phyloP scores from a whole-genome alignment of 495 filamentous ascomycete species.

The Paragyromitra xinjiangensis region DNA sequence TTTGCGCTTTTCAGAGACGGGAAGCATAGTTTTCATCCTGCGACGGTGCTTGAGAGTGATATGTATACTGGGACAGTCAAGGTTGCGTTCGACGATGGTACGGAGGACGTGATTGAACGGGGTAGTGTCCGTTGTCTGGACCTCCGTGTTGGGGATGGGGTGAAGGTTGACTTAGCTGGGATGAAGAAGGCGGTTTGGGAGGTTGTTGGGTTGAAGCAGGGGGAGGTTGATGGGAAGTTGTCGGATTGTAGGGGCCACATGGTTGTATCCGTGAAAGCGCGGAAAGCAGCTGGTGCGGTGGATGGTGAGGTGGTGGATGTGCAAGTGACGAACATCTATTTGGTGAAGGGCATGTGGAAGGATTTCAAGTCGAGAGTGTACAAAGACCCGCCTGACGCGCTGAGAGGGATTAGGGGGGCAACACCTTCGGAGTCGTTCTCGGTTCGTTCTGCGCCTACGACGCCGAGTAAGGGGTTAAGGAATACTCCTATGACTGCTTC shows the following conservation, averaged over 20 bases:
- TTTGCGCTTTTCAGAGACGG: constrained; percentile 56
- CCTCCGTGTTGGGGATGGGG: constrained; percentile 47
- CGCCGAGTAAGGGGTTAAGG: constrained; percentile 19
- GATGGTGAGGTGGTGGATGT: constrained; percentile 34
- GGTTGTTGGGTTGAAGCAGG: constrained; percentile 36
- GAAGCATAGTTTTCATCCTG: constrained; percentile 52
- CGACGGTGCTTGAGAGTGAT: constrained; percentile 43
- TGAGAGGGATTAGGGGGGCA: neutral
- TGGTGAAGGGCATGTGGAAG: constrained; percentile 54
- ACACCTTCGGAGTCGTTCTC: constrained; percentile 21
- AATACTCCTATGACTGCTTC: constrained; percentile 21
- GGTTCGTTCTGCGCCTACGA: constrained; percentile 18
- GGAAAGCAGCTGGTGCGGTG: neutral
- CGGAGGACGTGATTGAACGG: constrained; percentile 36
- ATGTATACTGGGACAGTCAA: constrained; percentile 14
- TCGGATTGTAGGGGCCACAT: constrained; percentile 49
- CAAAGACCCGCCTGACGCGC: neutral
- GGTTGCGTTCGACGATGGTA: constrained; percentile 56
- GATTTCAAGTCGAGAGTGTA: constrained; percentile 44
- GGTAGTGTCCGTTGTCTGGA: constrained; percentile 49
- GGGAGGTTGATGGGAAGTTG: neutral
- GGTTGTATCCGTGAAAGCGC: constrained; percentile 35
- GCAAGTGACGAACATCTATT: constrained; percentile 52
- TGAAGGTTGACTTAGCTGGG: constrained; percentile 47
- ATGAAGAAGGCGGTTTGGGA: constrained; percentile 53